Evolutionary conservation across 148 eudicot species (phyloP).

Genomic region (Cornus controversa): DNA sequence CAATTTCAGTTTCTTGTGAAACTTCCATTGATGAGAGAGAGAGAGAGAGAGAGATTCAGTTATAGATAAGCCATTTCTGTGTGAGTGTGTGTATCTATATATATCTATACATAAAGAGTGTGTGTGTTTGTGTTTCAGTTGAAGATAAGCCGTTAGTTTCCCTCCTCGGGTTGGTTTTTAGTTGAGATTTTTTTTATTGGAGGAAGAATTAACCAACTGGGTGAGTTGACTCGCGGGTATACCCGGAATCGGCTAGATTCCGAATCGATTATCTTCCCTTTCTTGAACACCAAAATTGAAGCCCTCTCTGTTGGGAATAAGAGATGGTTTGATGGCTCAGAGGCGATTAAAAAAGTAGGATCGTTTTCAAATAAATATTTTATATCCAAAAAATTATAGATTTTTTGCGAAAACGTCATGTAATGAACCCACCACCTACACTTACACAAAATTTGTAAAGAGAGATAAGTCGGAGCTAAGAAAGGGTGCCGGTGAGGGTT

Average conservation of each 20-base stretch:
- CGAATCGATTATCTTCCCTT: too few relatives aligned
- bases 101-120: background rate
- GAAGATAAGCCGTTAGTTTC: slow-evolving; percentile 53
- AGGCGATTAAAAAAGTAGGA: too few relatives aligned
- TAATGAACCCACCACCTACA: too few relatives aligned
- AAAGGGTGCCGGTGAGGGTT: too few relatives aligned
- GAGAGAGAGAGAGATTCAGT: background rate
- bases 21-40: slow-evolving; percentile 15
- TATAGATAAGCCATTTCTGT: background rate
- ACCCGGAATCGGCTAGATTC: background rate
- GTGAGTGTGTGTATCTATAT: background rate
- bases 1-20: slow-evolving; percentile 27
- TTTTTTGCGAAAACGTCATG: too few relatives aligned
- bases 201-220: background rate
- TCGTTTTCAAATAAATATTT: too few relatives aligned
- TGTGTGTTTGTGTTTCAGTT: background rate
- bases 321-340: too few relatives aligned
- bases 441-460: too few relatives aligned
- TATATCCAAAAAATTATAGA: too few relatives aligned
- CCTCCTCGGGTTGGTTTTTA: slow-evolving; percentile 37
- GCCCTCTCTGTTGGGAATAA: too few relatives aligned
- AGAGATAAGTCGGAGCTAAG: too few relatives aligned
- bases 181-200: background rate
- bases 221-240: background rate
- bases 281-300: too few relatives aligned